Evolutionary conservation across 768 basidiomycete genomes (phyloP).

Genomic region (Boletus insuetus): DNA sequence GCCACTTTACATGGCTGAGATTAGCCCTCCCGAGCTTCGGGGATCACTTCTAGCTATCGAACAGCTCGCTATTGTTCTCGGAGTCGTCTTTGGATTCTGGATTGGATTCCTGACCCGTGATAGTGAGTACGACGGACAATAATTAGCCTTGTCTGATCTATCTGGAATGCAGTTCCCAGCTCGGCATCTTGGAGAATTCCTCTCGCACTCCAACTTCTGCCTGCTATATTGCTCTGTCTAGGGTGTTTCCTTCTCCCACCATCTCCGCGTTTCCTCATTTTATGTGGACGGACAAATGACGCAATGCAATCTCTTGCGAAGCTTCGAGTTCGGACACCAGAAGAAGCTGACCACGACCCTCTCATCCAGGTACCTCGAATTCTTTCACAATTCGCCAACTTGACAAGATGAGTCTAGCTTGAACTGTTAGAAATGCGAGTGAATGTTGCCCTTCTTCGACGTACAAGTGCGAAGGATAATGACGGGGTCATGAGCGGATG

Average conservation of each 20-base stretch:
- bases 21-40: conserved; percentile 75
- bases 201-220: conserved; percentile 66
- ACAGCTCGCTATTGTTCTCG: conserved; percentile 77
- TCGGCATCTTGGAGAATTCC: conserved; percentile 78
- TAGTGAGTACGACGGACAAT: conserved; percentile 37
- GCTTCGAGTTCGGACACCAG: conserved; percentile 43
- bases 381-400: background rate
- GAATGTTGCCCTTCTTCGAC: conserved; percentile 53
- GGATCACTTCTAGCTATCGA: conserved; percentile 79
- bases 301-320: conserved; percentile 56
- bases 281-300: conserved; percentile 52
- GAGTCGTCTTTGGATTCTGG: conserved; percentile 85
- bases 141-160: background rate
- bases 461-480: conserved; percentile 21
- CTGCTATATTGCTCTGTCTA: conserved; percentile 61
- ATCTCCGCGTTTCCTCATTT: conserved; percentile 46
- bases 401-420: conserved; percentile 39
- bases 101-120: conserved; percentile 70
- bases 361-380: conserved; percentile 42
- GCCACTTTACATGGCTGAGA: conserved; percentile 82
- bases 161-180: conserved; percentile 43
- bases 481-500: conserved; percentile 38
- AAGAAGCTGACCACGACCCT: conserved; percentile 49
- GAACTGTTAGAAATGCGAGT: conserved; percentile 78
- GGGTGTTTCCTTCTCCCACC: conserved; percentile 53